A percentile compares a stretch with the other conserved stretches of the same genome.
phyloP scores from a whole-genome alignment of 2,329 filamentous ascomycete genomes.

The Ophiostoma piceae region DNA sequence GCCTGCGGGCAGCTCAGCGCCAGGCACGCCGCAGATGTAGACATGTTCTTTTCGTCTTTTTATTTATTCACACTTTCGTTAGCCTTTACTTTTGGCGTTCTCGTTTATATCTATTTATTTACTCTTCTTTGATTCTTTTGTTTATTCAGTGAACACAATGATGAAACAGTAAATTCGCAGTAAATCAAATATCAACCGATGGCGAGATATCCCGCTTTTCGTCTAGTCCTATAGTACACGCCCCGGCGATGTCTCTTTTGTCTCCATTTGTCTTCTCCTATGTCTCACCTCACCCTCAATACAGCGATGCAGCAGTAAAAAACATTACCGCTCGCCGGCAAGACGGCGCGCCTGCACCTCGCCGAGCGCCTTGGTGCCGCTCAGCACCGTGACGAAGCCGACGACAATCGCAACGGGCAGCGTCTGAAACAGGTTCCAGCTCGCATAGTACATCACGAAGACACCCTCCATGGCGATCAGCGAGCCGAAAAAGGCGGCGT shows the following conservation, averaged over 20 bases:
- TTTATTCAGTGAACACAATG: too few species aligned
- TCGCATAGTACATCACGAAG: conserved; percentile 91
- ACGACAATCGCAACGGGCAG: conserved; percentile 68
- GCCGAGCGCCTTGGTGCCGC: conserved; percentile 80
- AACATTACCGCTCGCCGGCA: conserved; percentile 57
- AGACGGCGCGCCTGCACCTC: conserved; percentile 88
- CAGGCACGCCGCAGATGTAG: neutral
- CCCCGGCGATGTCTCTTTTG: neutral
- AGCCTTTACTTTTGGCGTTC: neutral
- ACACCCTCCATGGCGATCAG: conserved; percentile 82
- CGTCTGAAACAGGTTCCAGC: conserved; percentile 86
- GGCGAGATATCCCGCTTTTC: conserved; percentile 3
- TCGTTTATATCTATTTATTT: neutral
- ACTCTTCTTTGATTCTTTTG: neutral
- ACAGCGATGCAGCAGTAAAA: neutral
- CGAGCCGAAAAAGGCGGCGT: conserved; percentile 79
- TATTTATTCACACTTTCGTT: neutral
- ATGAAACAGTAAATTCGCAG: too few species aligned
- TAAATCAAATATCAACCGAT: conserved; percentile 4
- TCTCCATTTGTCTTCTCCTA: neutral
- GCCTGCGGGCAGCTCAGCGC: neutral
- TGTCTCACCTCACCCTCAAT: too few species aligned
- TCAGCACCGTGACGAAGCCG: conserved; percentile 69
- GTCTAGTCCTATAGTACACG: conserved; percentile 10
- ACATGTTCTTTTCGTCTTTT: neutral